These are phyloP conservation scores for Teratosphaeria gauchensis DNA, from an alignment of 2,329 filamentous ascomycete species.

Conservation along the genomic window DNA sequence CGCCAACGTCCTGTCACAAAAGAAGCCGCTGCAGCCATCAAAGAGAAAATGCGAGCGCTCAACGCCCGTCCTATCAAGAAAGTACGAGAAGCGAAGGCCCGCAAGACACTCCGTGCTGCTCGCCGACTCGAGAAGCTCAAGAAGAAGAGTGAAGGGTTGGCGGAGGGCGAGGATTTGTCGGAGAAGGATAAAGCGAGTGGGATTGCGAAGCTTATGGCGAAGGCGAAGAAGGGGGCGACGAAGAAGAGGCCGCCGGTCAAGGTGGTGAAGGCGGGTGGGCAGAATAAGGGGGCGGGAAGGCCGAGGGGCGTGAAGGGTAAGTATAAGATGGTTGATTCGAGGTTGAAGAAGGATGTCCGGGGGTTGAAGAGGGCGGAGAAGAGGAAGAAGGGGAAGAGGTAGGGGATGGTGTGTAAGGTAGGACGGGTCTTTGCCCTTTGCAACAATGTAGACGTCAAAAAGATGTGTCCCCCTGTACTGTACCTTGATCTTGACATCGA, in stretches of 20 bases:
- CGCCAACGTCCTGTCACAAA: slow-evolving; percentile 83
- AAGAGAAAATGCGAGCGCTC: slow-evolving; percentile 83
- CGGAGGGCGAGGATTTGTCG: slow-evolving; percentile 81
- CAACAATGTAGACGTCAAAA: too few species aligned
- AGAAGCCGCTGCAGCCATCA: slow-evolving; percentile 81
- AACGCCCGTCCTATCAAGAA: slow-evolving; percentile 99
- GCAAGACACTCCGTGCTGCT: slow-evolving; percentile 94
- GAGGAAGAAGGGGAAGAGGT: slow-evolving; percentile 41
- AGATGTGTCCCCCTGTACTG: too few species aligned
- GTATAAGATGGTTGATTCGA: slow-evolving; percentile 92
- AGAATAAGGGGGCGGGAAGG: slow-evolving; percentile 76
- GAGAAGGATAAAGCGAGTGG: slow-evolving; percentile 90
- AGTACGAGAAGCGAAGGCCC: slow-evolving; percentile 87
- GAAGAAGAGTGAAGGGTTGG: slow-evolving; percentile 89
- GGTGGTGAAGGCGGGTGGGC: slow-evolving; percentile 77
- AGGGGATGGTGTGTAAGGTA: too few species aligned
- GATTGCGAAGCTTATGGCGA: slow-evolving; percentile 72
- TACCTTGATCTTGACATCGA: not conserved
- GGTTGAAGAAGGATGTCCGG: slow-evolving; percentile 93
- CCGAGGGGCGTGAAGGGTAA: slow-evolving; percentile 89
- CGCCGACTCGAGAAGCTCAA: slow-evolving; percentile 86
- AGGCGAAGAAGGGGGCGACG: slow-evolving; percentile 43
- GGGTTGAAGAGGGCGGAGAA: slow-evolving; percentile 74
- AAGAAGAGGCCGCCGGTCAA: slow-evolving; percentile 75
- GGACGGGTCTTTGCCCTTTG: too few species aligned